Evolutionary conservation across 805 yeast species (phyloP).

Genomic region (Nakazawaea pomicola): DNA sequence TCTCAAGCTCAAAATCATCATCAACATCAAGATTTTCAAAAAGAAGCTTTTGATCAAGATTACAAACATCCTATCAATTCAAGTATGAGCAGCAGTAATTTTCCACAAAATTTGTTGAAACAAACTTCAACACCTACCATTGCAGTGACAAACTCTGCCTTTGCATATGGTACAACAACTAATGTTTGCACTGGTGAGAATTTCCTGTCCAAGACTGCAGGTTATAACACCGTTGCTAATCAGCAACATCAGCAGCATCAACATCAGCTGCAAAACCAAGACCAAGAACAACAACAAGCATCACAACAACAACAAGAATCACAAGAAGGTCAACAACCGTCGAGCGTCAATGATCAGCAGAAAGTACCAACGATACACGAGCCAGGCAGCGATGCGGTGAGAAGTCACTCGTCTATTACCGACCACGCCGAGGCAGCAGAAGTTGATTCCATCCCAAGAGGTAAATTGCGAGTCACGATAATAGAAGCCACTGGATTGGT

Average conservation of each 20-base stretch:
- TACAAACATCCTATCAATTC: background rate
- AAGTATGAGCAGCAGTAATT: conserved; percentile 4
- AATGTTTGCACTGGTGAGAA: conserved; percentile 22
- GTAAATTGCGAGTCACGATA: conserved; percentile 76
- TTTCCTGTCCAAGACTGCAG: conserved; percentile 17
- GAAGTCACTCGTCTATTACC: too few species aligned
- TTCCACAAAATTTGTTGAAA: conserved; percentile 33
- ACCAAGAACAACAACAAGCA: conserved; percentile 17
- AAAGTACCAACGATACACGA: background rate
- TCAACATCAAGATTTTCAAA: background rate
- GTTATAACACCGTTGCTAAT: conserved; percentile 2
- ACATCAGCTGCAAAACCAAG: conserved; percentile 11
- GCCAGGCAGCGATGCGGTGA: too few species aligned
- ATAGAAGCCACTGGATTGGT: conserved; percentile 71
- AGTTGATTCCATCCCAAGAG: conserved; percentile 52
- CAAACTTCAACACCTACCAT: conserved; percentile 61
- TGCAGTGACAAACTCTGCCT: conserved; percentile 55
- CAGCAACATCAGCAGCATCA: conserved; percentile 10
- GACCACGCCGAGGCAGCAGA: conserved; percentile 15
- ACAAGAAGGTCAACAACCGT: too few species aligned
- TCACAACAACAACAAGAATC: too few species aligned
- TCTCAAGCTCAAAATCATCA: background rate
- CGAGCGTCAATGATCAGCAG: too few species aligned
- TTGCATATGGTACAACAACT: conserved; percentile 67
- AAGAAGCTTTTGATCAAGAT: conserved; percentile 7